Base-by-base conservation (phyloP, 2,329 filamentous ascomycete genomes). In the Dryadomyces sulphureus region DNA sequence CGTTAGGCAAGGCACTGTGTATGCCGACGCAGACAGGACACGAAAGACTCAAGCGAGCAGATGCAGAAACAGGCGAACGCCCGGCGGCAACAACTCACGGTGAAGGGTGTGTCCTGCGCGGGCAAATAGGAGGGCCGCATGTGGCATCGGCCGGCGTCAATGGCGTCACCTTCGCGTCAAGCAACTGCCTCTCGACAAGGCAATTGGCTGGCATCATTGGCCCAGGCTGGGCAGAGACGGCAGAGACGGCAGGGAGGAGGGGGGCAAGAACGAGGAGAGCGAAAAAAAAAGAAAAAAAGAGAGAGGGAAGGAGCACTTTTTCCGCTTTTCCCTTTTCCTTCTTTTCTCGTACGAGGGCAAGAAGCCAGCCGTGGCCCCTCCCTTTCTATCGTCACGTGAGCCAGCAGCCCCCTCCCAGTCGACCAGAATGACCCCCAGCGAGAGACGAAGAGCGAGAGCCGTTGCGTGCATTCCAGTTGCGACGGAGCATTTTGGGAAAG, bases 181-280 rank as follows among this genome's bases (percentile, higher is more conserved):
- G n/a, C 34, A 36, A 16, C 16, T 36, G 27, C 6, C 19, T 42
- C 12, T 34, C 7, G 14, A 11, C n/a, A n/a, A n/a, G 20, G 22
- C 43, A 43, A 45, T 48, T 48, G 43, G 34, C 43, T 19, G 21
- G 47, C 47, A 21, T 41, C 46, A 45, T 45, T 48, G 46, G 43
- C 20, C 41, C 30, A 38, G 30, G n/a, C n/a, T 17, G 21, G 30
- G 38, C 7, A 25, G 25, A 40, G 7, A 40, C 17, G 30, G 21
- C 8, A 16, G 25, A 16, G n/a, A 19, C 21, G 41, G 11, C 19
- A 25, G 5, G 14, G 17, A 14, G 14, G 11, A 40, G 35, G 24
- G 38, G 19, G 41, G 17, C 14, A 11, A 19, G 32, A 17, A 2
- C 11, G 30, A 20, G 16, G 20, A 19, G 32, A 21, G 30, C 25